Conservation (phyloP, 176 grass and related monocot species). For the Avena sativa region DNA sequence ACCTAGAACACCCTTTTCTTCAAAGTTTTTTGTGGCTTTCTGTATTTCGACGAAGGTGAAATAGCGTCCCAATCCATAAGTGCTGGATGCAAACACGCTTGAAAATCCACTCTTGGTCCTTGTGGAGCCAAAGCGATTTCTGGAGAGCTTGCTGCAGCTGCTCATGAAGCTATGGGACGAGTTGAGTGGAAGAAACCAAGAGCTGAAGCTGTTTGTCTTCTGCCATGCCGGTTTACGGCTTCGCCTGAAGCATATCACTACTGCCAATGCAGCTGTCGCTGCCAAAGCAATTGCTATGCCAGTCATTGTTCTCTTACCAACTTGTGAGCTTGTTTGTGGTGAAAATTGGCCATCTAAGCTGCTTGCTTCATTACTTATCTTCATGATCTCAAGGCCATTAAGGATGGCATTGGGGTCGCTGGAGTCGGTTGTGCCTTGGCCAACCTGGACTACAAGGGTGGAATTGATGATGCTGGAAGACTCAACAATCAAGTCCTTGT, state of each 20-base stretch:
- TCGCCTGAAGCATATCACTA: slow-evolving; percentile 59
- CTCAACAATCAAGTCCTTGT: slow-evolving; percentile 73
- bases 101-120: slow-evolving; percentile 87
- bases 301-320: slow-evolving; percentile 55
- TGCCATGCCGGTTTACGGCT: slow-evolving; percentile 61
- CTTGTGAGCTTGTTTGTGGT: slow-evolving; percentile 47
- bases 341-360: slow-evolving; percentile 84
- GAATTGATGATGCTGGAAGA: slow-evolving; percentile 81
- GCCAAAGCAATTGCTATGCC: slow-evolving; percentile 64
- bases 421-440: slow-evolving; percentile 47
- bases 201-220: slow-evolving; percentile 79
- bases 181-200: slow-evolving; percentile 88
- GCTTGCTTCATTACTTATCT: slow-evolving; percentile 84
- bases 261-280: slow-evolving; percentile 50
- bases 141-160: slow-evolving; percentile 70
- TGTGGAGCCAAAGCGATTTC: slow-evolving; percentile 72
- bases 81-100: slow-evolving; percentile 71
- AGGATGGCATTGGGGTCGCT: slow-evolving; percentile 76
- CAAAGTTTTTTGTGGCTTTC: slow-evolving; percentile 94
- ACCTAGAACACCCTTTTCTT: slow-evolving; percentile 83
- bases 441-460: slow-evolving; percentile 76
- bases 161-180: slow-evolving; percentile 78
- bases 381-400: slow-evolving; percentile 93
- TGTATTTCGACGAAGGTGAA: slow-evolving; percentile 87
- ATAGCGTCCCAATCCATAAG: slow-evolving; percentile 72